Evolutionary conservation across 352 stramenopile species (phyloP), one percentile per base, ranked within the genome.

Genomic region (Globisporangium lucens): DNA sequence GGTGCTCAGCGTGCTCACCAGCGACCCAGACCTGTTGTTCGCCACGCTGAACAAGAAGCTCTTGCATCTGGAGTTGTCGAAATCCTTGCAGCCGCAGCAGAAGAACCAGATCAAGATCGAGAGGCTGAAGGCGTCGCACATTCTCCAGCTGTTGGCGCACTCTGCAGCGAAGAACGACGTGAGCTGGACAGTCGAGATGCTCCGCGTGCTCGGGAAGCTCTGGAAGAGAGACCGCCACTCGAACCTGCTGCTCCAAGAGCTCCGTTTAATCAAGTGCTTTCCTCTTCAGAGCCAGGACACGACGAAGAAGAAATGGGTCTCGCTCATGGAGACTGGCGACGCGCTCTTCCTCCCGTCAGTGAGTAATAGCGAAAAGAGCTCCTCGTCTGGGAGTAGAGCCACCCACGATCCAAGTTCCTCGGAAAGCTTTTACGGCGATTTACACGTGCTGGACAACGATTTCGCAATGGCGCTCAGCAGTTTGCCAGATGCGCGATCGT

Each of bases 221-320:
- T 87, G 76, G 75, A 79, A 79, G 46, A 77, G 76, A 36, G 80
- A 90, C 60, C 77, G 78, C 8, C 77, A 88, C 57, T 69, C 72
- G 1, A 52, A 59, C 0, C 68, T 92, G 33, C 51, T 89, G 20
- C 63, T 83, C 3, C 76, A 92, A 55, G 86, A 94, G 68, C 67
- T 94, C 35, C 76, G 83, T 17, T 67, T 89, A n/a, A 80, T 93
- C 65, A 80, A 79, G 72, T 94, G 84, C 49, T 92, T 94, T 52
- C 84, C 80, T 1, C 56, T 93, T 24, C 70, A 81, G n/a, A 56
- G 49, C 15, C 61, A 20, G 2, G 64, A 20, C 9, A 61, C 13
- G 20, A 69, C 33, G 30, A 74, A 35, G 47, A 49, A 33, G 56
- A 27, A 56, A 29, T 93, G 75, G 75, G 59, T 80, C 24, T 90